Evolutionary conservation across 2,329 filamentous ascomycete species (phyloP).

Genomic region (Colletotrichum trifolii): DNA sequence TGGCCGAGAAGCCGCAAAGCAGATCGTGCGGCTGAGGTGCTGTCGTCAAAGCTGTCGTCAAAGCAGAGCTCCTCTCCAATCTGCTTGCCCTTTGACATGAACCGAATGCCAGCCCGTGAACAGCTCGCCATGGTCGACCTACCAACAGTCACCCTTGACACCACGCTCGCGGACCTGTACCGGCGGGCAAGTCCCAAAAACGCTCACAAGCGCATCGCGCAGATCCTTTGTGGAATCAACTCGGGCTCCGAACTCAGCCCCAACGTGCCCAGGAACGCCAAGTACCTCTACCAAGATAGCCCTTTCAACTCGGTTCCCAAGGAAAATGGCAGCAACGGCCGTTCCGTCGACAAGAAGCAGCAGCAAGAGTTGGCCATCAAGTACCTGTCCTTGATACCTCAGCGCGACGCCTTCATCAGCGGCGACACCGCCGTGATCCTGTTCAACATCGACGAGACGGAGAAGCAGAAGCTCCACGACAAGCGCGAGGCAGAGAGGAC

Average conservation of each 20-base stretch:
- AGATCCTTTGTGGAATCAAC: slow-evolving; percentile 45
- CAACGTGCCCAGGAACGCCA: slow-evolving; percentile 47
- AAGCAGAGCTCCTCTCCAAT: too few relatives aligned
- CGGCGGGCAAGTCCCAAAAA: slow-evolving; percentile 39
- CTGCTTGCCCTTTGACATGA: background rate
- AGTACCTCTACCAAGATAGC: slow-evolving; percentile 51
- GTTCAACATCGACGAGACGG: slow-evolving; percentile 43
- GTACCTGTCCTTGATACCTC: slow-evolving; percentile 49
- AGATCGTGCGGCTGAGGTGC: too few relatives aligned
- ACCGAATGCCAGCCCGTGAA: background rate
- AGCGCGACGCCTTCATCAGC: slow-evolving; percentile 50
- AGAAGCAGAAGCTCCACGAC: slow-evolving; percentile 41
- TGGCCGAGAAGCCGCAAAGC: too few relatives aligned
- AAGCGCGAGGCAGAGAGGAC: slow-evolving; percentile 45
- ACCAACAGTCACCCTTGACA: slow-evolving; percentile 48
- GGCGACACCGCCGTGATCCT: slow-evolving; percentile 42
- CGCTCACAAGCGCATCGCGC: slow-evolving; percentile 42
- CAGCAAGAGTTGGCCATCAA: slow-evolving; percentile 44
- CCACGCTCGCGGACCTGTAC: slow-evolving; percentile 50
- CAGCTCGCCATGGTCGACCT: slow-evolving; percentile 31
- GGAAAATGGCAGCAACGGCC: slow-evolving; percentile 7
- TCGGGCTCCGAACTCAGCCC: slow-evolving; percentile 41
- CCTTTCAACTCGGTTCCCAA: slow-evolving; percentile 42
- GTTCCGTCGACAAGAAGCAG: slow-evolving; percentile 27
- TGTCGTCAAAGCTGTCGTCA: too few relatives aligned